A percentile compares a stretch with the other conserved stretches of the same genome.
phyloP scores from a whole-genome alignment of 495 filamentous ascomycete species.

The Tetracladium setigerum region DNA sequence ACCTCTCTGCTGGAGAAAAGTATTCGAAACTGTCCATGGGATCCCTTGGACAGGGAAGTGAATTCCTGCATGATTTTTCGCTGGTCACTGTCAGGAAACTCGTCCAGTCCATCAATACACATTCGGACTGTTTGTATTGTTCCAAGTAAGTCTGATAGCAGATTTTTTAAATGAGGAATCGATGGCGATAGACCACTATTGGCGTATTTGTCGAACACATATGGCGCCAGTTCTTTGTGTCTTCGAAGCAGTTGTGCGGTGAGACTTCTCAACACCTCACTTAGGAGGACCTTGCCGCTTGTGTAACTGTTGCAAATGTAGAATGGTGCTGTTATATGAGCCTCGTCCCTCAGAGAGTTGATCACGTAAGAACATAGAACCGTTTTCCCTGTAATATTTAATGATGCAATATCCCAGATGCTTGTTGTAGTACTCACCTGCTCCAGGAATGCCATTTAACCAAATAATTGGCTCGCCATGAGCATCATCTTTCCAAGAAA shows the following conservation, averaged over 20 bases:
- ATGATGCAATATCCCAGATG: too few relatives aligned
- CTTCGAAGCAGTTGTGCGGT: constrained; percentile 9
- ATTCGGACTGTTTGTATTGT: constrained; percentile 10
- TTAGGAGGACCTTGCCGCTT: background rate
- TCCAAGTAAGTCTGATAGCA: constrained; percentile 12
- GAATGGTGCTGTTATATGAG: constrained; percentile 4
- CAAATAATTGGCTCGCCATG: constrained; percentile 8
- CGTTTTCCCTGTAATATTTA: constrained; percentile 12
- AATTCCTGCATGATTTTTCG: constrained; percentile 13
- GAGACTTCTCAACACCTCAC: constrained; percentile 13
- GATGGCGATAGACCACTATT: constrained; percentile 13
- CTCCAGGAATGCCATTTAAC: constrained; percentile 17
- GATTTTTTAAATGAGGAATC: constrained; percentile 2
- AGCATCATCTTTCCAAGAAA: constrained; percentile 9
- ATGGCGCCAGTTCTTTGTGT: constrained; percentile 12
- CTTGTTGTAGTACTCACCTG: constrained; percentile 1
- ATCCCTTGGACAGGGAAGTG: background rate
- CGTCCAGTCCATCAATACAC: constrained; percentile 20
- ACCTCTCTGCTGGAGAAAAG: constrained; percentile 14
- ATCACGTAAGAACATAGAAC: constrained; percentile 19
- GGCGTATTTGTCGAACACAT: constrained; percentile 15
- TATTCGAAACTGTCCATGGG: constrained; percentile 5
- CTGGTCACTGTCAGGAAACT: constrained; percentile 11
- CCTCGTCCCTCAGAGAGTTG: constrained; percentile 4
- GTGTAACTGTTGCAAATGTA: constrained; percentile 14